phyloP scores from a whole-genome alignment of 129 eudicot genomes.

The Tagetes erecta region DNA sequence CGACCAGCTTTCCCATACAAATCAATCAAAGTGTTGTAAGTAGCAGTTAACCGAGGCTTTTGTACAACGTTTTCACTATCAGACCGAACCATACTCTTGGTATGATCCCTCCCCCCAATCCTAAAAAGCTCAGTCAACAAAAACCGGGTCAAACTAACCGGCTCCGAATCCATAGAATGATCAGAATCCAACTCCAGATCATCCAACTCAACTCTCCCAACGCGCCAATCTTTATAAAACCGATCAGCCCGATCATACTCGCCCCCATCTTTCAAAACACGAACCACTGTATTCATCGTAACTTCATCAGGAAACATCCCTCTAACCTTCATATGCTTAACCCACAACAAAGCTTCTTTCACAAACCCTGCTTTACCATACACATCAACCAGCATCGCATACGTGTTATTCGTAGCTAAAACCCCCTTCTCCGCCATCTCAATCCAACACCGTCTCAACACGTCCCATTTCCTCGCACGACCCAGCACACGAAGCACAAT shows the following conservation, averaged over 20 bases:
- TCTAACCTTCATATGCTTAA: constrained; percentile 77
- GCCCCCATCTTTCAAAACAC: constrained; percentile 78
- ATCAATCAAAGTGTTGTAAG: constrained; percentile 77
- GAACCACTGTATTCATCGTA: constrained; percentile 74
- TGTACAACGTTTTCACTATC: constrained; percentile 38
- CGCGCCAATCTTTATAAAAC: constrained; percentile 87
- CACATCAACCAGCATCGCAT: constrained; percentile 79
- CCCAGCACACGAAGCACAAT: constrained; percentile 74
- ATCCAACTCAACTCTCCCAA: constrained; percentile 63
- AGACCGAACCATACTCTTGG: constrained; percentile 12
- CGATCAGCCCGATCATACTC: constrained; percentile 72
- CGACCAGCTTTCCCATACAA: constrained; percentile 89
- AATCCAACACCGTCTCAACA: constrained; percentile 82
- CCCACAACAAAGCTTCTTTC: constrained; percentile 81
- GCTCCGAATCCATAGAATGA: constrained; percentile 23
- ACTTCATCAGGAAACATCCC: constrained; percentile 89
- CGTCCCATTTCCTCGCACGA: constrained; percentile 82
- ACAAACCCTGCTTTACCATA: constrained; percentile 90
- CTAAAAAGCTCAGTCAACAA: constrained; percentile 79
- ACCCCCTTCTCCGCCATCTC: constrained; percentile 78
- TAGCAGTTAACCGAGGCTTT: constrained; percentile 58
- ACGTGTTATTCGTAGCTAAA: constrained; percentile 69
- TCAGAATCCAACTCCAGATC: constrained; percentile 52
- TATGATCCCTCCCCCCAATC: constrained; percentile 60
- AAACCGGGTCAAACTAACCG: constrained; percentile 66